Evolutionary conservation across 2,329 filamentous ascomycete species (phyloP).

Genomic region (Clarireedia homoeocarpa): DNA sequence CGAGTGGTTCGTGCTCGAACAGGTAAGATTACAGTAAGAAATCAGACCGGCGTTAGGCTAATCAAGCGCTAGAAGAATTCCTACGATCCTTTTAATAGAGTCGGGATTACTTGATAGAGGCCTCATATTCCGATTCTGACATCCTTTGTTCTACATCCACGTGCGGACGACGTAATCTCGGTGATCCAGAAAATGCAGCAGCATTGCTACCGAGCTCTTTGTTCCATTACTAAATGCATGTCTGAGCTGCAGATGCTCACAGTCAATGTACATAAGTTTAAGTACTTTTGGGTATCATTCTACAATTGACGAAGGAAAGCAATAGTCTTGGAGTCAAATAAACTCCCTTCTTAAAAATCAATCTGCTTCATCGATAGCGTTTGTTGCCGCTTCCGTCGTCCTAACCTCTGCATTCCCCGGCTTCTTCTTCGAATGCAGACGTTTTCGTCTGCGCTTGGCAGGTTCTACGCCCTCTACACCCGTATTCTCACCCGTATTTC

Average conservation of each 20-base stretch:
- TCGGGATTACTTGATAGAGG: background rate
- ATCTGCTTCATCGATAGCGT: constrained; percentile 1
- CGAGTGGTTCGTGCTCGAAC: constrained; percentile 5
- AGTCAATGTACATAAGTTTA: background rate
- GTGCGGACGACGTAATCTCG: background rate
- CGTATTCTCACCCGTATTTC: constrained; percentile 4
- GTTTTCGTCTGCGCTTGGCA: constrained; percentile 32
- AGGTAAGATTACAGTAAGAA: background rate
- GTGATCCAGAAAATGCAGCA: background rate
- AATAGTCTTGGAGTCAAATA: background rate
- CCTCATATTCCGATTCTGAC: background rate
- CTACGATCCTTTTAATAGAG: constrained; percentile 5
- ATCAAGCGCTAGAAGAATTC: background rate
- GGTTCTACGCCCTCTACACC: constrained; percentile 18
- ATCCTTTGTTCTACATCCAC: background rate
- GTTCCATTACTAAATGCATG: background rate
- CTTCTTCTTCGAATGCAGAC: constrained; percentile 25
- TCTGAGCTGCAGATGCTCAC: background rate
- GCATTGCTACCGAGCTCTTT: background rate
- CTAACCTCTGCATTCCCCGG: constrained; percentile 7
- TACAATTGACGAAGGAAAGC: background rate
- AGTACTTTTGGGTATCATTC: constrained; percentile 7
- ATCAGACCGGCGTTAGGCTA: background rate
- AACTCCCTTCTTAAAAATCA: background rate
- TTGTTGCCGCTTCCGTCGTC: constrained; percentile 5